Conservation (phyloP, 2,329 filamentous ascomycete species). For the Claviceps citrina region DNA sequence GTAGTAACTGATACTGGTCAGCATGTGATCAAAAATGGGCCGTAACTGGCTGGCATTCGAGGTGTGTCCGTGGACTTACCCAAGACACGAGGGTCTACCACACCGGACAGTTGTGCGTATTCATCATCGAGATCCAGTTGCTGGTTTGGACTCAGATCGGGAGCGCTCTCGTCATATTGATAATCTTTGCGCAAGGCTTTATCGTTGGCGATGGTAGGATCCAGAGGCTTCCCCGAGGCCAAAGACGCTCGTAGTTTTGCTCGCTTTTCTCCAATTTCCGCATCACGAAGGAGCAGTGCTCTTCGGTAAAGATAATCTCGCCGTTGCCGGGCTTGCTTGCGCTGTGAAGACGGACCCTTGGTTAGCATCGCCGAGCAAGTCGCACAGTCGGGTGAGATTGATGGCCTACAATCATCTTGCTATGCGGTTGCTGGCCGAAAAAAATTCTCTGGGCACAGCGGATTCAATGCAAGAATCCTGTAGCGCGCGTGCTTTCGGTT, state of each 20-base stretch:
- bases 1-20: constrained; percentile 54
- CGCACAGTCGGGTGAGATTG: neutral
- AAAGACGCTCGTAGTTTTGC: constrained; percentile 75
- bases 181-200: constrained; percentile 71
- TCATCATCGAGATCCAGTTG: constrained; percentile 72
- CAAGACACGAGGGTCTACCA: constrained; percentile 75
- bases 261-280: constrained; percentile 82
- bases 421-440: neutral
- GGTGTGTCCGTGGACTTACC: constrained; percentile 45
- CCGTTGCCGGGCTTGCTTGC: constrained; percentile 27
- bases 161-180: constrained; percentile 77
- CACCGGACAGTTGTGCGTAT: constrained; percentile 78
- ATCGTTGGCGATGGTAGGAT: constrained; percentile 73
- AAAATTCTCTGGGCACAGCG: no score
- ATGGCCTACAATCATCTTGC: constrained; percentile 6
- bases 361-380: neutral
- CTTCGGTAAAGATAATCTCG: constrained; percentile 64
- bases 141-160: constrained; percentile 51
- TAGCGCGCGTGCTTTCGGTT: neutral
- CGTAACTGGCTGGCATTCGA: neutral
- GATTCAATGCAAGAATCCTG: no score
- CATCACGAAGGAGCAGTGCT: constrained; percentile 74
- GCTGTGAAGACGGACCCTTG: constrained; percentile 7
- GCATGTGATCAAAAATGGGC: neutral
- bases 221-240: constrained; percentile 75